Percentiles rank a stretch among this genome's conserved stretches.
These are phyloP conservation scores for Cucumis cinereus DNA, from an alignment of 306 rosid genomes.

Conservation along the genomic window DNA sequence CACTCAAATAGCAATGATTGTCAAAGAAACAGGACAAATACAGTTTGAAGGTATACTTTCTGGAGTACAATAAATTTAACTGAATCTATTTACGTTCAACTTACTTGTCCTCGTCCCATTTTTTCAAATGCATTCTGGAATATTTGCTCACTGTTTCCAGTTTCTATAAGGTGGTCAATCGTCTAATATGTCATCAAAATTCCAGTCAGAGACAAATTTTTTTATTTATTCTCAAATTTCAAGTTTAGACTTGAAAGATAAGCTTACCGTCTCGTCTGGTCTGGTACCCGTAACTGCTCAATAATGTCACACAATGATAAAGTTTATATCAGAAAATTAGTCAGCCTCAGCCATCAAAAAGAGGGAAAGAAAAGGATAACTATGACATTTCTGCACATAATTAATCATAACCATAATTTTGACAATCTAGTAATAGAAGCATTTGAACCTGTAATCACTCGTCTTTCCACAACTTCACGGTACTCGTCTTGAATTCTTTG, in stretches of 20 bases:
- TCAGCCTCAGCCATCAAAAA: background rate
- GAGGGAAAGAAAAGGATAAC: background rate
- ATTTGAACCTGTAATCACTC: constrained; percentile 86
- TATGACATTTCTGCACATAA: background rate
- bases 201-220: background rate
- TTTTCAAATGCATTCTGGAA: constrained; percentile 83
- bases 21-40: background rate
- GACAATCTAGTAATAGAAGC: constrained; percentile 9
- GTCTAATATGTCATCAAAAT: constrained; percentile 36
- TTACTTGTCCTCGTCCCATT: constrained; percentile 87
- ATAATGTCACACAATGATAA: constrained; percentile 16
- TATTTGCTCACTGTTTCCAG: constrained; percentile 95
- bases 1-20: background rate
- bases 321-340: constrained; percentile 9
- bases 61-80: background rate
- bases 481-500: constrained; percentile 96
- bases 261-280: constrained; percentile 91
- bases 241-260: constrained; percentile 14
- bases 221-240: background rate
- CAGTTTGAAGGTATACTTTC: background rate
- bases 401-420: constrained; percentile 1
- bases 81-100: background rate
- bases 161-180: constrained; percentile 83
- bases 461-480: constrained; percentile 98
- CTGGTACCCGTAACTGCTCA: constrained; percentile 76